A percentile compares a stretch with the other conserved stretches of the same genome.
Evolutionary conservation across 805 yeast species (phyloP).

Genomic region (Isabelozyma rhagii): DNA sequence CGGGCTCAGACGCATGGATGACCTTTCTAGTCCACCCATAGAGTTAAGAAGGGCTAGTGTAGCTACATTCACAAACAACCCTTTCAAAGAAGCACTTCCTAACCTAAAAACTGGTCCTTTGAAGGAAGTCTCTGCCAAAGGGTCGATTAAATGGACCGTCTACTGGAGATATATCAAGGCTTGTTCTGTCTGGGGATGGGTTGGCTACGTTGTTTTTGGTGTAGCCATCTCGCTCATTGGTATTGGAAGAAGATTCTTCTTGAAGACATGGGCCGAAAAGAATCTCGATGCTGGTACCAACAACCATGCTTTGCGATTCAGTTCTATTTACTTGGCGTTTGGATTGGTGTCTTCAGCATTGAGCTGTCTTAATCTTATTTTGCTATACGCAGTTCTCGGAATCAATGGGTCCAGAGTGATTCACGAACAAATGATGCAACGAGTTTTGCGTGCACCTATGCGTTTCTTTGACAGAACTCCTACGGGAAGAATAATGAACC

Average conservation of each 20-base stretch:
- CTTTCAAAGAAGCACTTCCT: constrained; percentile 26
- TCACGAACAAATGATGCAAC: constrained; percentile 54
- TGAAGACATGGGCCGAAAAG: constrained; percentile 66
- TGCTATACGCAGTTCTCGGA: constrained; percentile 52
- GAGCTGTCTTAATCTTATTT: constrained; percentile 42
- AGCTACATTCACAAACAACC: constrained; percentile 53
- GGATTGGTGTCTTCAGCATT: constrained; percentile 53
- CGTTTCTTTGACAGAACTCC: constrained; percentile 69
- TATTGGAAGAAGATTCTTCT: constrained; percentile 56
- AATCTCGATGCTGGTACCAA: constrained; percentile 42
- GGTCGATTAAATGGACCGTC: constrained; percentile 54
- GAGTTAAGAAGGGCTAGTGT: constrained; percentile 54
- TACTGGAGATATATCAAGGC: constrained; percentile 57
- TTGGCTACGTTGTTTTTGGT: constrained; percentile 2
- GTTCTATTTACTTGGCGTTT: constrained; percentile 52
- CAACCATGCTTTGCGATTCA: constrained; percentile 41
- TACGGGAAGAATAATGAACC: constrained; percentile 59
- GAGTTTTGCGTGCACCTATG: constrained; percentile 61
- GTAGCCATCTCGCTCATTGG: constrained; percentile 25
- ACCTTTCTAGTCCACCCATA: background rate
- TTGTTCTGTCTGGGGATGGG: constrained; percentile 51
- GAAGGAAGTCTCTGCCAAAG: constrained; percentile 47
- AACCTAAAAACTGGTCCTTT: constrained; percentile 39
- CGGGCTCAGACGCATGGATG: no score
- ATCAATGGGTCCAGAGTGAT: constrained; percentile 53